These are phyloP conservation scores for Eucalyptus viminalis DNA, from an alignment of 345 rosid species.

Conservation along the genomic window DNA sequence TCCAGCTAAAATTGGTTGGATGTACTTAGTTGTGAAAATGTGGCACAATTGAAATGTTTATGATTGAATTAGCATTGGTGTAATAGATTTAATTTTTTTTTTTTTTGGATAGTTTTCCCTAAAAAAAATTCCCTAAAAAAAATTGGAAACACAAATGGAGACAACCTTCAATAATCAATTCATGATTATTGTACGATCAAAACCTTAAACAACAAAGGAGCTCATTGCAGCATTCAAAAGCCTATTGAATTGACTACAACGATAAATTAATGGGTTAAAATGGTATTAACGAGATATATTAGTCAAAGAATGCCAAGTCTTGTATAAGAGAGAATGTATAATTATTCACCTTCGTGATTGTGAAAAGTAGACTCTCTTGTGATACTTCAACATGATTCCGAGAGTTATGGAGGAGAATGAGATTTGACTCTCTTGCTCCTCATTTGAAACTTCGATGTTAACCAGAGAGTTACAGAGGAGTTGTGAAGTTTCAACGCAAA, in stretches of 20 bases:
- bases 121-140: background rate
- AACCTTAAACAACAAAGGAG: background rate
- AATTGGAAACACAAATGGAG: background rate
- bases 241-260: background rate
- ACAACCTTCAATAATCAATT: background rate
- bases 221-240: background rate
- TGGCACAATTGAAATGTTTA: accelerated
- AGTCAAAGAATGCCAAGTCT: background rate
- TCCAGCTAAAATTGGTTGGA: accelerated
- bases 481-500: background rate
- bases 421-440: background rate
- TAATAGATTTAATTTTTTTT: too few species aligned
- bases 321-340: background rate
- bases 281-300: background rate
- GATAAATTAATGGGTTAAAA: background rate
- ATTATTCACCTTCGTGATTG: background rate
- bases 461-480: background rate
- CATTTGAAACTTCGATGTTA: background rate
- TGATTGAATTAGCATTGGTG: background rate
- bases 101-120: background rate
- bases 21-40: too few species aligned
- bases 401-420: background rate
- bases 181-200: background rate
- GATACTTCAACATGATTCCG: background rate
- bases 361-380: background rate